Evolutionary conservation across 495 filamentous ascomycete species (phyloP), one percentile per base, ranked within the genome.

Genomic region (Bacidia gigantensis): DNA sequence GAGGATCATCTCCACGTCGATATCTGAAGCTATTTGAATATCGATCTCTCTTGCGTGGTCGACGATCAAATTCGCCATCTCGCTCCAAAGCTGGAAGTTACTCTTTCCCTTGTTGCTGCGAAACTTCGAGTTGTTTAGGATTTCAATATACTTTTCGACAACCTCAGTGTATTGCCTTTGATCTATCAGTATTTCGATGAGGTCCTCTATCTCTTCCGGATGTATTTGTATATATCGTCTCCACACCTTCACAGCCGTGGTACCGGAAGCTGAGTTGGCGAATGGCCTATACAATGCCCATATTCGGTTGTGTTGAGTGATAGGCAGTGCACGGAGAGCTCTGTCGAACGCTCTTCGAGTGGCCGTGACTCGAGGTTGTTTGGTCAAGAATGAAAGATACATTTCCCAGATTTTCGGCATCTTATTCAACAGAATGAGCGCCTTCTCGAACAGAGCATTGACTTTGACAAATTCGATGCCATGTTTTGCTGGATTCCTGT

Each of bases 371-470:
- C 95, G 72, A 7, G 93, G 94, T 62, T 97, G 93, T 58, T 86
- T 79, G 60, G 90, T 78, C 57, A 97, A 70, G 63, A 97, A 97
- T 35, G 79, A 78, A 41, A 99, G 80, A 64, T 95, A 99, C 84
- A 96, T 88, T 67, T 95, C 88, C 93, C 93, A 99, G 62, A 97
- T 92, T 54, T 80, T 76, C 44, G 93, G 93, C 93, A 99, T 99
- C 68, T 99, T 99, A 71, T 97, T 96, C 57, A 99, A 77, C 9
- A 99, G 75, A 55, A 97, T 85, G 32, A 99, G 71, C 10, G 93
- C 89, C 57, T 87, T 80, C 68, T 99, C 93, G 60, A 95, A 99
- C 25, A 96, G 79, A 44, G 88, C 77, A 64, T 99, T 97, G 62
- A 99, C 89, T 65, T 96, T 96, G 58, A 77, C 74, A 65, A 83